Evolutionary conservation across 176 grass and related monocot species (phyloP), one percentile per base, ranked within the genome.

Genomic region (Aegilops longissima): DNA sequence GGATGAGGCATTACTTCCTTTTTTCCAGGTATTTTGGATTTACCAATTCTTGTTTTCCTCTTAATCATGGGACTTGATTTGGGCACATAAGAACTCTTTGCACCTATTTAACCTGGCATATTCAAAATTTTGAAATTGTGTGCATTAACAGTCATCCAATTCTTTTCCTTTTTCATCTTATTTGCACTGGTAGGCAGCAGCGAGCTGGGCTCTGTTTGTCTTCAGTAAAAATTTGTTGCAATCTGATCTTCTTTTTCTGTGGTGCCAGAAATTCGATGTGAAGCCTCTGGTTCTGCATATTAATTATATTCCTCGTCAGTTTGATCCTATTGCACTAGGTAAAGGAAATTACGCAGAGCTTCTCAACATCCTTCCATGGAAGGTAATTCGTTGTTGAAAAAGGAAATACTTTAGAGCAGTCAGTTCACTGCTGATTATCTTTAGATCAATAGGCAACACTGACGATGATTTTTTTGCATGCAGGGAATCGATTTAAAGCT

Each of bases 401-500:
- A 38, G 14, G 14, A 61, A 59, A 29, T 47, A 45, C 25, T 77
- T 44, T 11, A n/a, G 35, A 80, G 14, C 21, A 80, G 42, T 67
- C 5, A 47, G 80, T n/a, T 10, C 27, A 62, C 47, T 78, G 38
- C 5, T 38, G 16, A 84, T 59, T 83, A 83, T 82, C 44, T 76
- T 18, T 17, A 2, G 61, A 70, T 54, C 5, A 33, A 62, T 54
- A 79, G 44, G 11, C 24, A n/a, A 16, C 30, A 1, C 38, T 88
- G 70, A 81, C 51, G 54, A 64, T 39, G 29, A 77, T 40, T 71
- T 70, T 68, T 85, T 30, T 85, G 73, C 78, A 20, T 73, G 44
- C 77, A 99, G 97, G 97, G 97, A 90, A 96, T 99, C 78, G 92
- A 96, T 88, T 93, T 99, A 83, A 92, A 96, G 44, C 94, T 99